Evolutionary conservation across 2,329 filamentous ascomycete species (phyloP), one percentile per base, ranked within the genome.

Genomic region (Geosmithia morbida): DNA sequence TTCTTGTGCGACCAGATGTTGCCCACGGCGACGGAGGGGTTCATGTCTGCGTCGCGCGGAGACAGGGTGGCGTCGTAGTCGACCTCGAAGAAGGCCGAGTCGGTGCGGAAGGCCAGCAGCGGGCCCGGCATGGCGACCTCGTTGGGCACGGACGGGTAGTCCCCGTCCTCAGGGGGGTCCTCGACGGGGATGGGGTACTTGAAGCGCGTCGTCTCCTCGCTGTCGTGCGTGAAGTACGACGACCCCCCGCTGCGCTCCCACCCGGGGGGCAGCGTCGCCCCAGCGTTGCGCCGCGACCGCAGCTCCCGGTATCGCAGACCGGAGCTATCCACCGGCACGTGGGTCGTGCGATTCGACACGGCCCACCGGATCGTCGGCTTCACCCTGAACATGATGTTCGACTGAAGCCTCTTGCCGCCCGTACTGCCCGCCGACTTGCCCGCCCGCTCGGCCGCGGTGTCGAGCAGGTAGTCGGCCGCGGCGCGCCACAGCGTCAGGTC

Each of bases 401-500:
- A 54, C 37, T 61, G 61, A 48, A 66, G 62, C 16, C 67, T 56
- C 46, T 65, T 63, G 2, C 54, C 51, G 20, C 19, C n/a, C n/a
- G n/a, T 47, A 13, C 33, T 37, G 14, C 14, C 14, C 3, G 33
- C 14, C 3, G 33, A 11, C 33, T 37, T 37, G 33, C 46, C 43
- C 16, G 22, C 20, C 7, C 43, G 19, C 26, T 13, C 43, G 22
- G 43, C 30, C 16, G 20, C 43, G 7, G 30, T n/a, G 14, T 49
- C 47, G 14, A 55, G 56, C 10, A 70, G 60, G 46, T 69, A 69
- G 52, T 70, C 67, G 8, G 64, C 64, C 1, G 66, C 63, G 1
- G 66, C 65, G 44, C 61, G 61, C 67, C 67, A 70, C 11, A 70
- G 55, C 6, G 56, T 58, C 48, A 69, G 51, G 47, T 70, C 67